A percentile compares a stretch with the other conserved stretches of the same genome.
These are phyloP conservation scores for Metschnikowia proteae DNA, from an alignment of 805 yeast species.

Conservation along the genomic window DNA sequence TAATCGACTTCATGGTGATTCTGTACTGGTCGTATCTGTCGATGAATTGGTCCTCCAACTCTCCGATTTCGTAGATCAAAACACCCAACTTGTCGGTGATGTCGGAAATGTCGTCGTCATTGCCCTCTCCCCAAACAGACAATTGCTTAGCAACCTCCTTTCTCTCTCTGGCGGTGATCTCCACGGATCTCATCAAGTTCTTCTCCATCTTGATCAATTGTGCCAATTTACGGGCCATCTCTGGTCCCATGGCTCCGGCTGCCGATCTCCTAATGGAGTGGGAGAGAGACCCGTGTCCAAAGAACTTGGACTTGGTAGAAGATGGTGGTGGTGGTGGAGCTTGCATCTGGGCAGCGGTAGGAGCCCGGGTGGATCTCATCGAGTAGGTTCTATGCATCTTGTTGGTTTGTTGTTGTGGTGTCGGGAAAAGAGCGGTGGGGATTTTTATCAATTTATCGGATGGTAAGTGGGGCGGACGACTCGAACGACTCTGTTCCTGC, in stretches of 20 bases:
- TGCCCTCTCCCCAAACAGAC: slow-evolving; percentile 82
- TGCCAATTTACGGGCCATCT: slow-evolving; percentile 68
- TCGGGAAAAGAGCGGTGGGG: neutral
- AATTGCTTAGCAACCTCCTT: slow-evolving; percentile 79
- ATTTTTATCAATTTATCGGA: neutral
- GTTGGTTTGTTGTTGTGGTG: neutral
- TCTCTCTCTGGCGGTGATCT: slow-evolving; percentile 72
- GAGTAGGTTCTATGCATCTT: slow-evolving; percentile 98
- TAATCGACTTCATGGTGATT: slow-evolving; percentile 71
- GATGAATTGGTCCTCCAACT: slow-evolving; percentile 81
- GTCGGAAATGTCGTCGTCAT: slow-evolving; percentile 82
- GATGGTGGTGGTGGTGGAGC: slow-evolving; percentile 95
- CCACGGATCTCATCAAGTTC: slow-evolving; percentile 75
- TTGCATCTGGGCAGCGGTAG: slow-evolving; percentile 93
- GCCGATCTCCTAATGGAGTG: slow-evolving; percentile 63
- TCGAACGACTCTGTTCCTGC: slow-evolving; percentile 2
- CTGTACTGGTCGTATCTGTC: slow-evolving; percentile 85
- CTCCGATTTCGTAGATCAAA: slow-evolving; percentile 76
- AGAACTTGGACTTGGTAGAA: slow-evolving; percentile 82
- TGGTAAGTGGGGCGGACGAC: slow-evolving; percentile 5
- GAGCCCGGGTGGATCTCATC: slow-evolving; percentile 90
- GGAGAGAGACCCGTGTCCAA: slow-evolving; percentile 73
- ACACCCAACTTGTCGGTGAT: slow-evolving; percentile 86
- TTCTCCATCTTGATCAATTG: slow-evolving; percentile 78
- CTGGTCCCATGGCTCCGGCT: slow-evolving; percentile 81